These are phyloP conservation scores for Syzygium jambos DNA, from an alignment of 345 rosid genomes.

Conservation along the genomic window DNA sequence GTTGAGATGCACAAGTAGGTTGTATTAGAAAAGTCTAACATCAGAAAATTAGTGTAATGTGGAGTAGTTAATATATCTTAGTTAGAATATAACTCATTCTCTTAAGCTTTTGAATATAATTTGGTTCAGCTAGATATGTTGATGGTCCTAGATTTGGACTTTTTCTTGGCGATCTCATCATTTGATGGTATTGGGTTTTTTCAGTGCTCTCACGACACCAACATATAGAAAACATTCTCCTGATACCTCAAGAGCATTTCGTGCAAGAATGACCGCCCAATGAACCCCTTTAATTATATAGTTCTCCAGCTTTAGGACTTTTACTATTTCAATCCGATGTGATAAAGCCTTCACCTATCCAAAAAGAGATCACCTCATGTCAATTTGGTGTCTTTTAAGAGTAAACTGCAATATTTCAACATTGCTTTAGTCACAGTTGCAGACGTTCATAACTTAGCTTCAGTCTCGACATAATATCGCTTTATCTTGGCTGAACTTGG, in stretches of 20 bases:
- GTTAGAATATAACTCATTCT: not conserved
- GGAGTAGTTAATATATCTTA: not conserved
- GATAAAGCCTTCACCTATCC: not conserved
- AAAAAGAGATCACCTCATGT: not conserved
- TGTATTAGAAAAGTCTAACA: not conserved
- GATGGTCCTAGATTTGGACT: not conserved
- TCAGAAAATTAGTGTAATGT: accelerated
- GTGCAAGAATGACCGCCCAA: not conserved
- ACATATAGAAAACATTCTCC: not conserved
- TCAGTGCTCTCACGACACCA: accelerated
- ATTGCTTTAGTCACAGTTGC: not conserved
- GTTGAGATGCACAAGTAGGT: not conserved
- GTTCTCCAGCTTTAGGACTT: not conserved
- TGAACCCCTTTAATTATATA: not conserved
- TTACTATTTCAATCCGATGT: not conserved
- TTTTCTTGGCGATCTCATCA: not conserved
- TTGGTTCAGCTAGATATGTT: accelerated
- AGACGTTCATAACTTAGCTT: not conserved
- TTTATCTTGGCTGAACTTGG: not conserved
- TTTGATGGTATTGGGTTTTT: not conserved
- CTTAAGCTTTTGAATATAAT: not conserved
- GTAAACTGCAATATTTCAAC: not conserved
- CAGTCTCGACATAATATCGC: not conserved
- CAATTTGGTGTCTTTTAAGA: not conserved
- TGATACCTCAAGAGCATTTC: not conserved